phyloP scores from a whole-genome alignment of 1,284 basidiomycete genomes.

The Cystobasidium slooffiae region DNA sequence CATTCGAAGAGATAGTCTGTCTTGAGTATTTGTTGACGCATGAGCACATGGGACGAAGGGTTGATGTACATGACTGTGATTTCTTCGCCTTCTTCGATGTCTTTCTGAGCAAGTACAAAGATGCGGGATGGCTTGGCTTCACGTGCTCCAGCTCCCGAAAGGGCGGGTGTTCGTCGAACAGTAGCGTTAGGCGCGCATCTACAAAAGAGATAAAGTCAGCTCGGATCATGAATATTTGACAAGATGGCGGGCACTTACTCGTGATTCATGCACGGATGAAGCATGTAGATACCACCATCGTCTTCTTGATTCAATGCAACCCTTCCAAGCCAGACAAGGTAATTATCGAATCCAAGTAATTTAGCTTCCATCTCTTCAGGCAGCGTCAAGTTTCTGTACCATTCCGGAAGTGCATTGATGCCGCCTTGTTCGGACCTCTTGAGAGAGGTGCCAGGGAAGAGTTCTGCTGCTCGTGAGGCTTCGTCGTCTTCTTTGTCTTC shows the following conservation, averaged over 20 bases:
- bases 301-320: constrained; percentile 44
- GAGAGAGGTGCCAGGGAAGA: constrained; percentile 30
- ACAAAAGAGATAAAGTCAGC: neutral
- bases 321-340: constrained; percentile 34
- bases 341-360: constrained; percentile 37
- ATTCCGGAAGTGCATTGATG: constrained; percentile 38
- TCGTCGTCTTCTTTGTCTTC: neutral
- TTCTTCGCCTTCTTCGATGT: constrained; percentile 43
- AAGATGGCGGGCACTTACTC: constrained; percentile 12
- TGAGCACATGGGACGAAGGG: constrained; percentile 5
- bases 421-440: constrained; percentile 13
- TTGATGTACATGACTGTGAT: constrained; percentile 41
- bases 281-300: constrained; percentile 43
- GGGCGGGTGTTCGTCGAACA: constrained; percentile 29
- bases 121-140: constrained; percentile 42
- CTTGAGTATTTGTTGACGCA: constrained; percentile 14
- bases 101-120: constrained; percentile 29
- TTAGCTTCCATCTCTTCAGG: constrained; percentile 31
- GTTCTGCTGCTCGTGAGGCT: neutral
- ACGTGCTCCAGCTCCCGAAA: constrained; percentile 28
- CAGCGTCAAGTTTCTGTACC: constrained; percentile 30
- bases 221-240: neutral
- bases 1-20: constrained; percentile 44
- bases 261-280: constrained; percentile 43
- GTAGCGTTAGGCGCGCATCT: constrained; percentile 36